Conservation (phyloP, 106 monocot species). For the Dendrobium huoshanense region DNA sequence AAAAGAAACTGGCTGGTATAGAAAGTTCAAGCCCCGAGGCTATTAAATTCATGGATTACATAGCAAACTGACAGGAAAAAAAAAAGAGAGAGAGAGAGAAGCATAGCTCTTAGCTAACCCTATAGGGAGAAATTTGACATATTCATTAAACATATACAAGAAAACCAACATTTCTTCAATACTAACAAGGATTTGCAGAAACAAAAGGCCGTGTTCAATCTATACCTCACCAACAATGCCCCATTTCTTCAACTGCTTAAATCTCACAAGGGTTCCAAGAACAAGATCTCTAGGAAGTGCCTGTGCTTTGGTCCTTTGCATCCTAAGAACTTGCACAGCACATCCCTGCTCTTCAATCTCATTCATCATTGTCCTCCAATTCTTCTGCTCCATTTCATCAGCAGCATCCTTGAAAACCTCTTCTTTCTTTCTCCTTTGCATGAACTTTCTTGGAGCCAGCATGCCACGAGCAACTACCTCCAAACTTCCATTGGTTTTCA, state of each 20-base stretch:
- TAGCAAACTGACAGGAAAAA: too few relatives aligned
- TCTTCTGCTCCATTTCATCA: constrained; percentile 66
- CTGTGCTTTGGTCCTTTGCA: constrained; percentile 31
- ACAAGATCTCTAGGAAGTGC: constrained; percentile 73
- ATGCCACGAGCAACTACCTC: constrained; percentile 61
- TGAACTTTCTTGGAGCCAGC: constrained; percentile 89
- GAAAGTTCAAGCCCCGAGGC: too few relatives aligned
- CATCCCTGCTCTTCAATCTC: constrained; percentile 77
- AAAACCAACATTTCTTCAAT: background rate
- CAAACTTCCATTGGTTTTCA: constrained; percentile 34
- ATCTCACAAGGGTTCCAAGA: constrained; percentile 79
- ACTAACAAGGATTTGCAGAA: background rate
- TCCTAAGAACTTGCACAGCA: constrained; percentile 53
- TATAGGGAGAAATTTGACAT: too few relatives aligned
- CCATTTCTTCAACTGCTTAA: constrained; percentile 96
- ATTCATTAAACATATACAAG: too few relatives aligned
- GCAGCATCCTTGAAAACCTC: constrained; percentile 73
- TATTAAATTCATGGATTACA: too few relatives aligned
- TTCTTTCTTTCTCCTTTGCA: constrained; percentile 79
- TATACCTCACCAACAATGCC: constrained; percentile 79
- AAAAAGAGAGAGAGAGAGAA: too few relatives aligned
- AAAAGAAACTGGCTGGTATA: too few relatives aligned
- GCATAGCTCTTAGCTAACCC: too few relatives aligned
- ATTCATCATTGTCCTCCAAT: constrained; percentile 81
- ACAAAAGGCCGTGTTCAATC: background rate